These are phyloP conservation scores for Lodderomyces elongisporus DNA, from an alignment of 1,139 yeast genomes.

Conservation along the genomic window DNA sequence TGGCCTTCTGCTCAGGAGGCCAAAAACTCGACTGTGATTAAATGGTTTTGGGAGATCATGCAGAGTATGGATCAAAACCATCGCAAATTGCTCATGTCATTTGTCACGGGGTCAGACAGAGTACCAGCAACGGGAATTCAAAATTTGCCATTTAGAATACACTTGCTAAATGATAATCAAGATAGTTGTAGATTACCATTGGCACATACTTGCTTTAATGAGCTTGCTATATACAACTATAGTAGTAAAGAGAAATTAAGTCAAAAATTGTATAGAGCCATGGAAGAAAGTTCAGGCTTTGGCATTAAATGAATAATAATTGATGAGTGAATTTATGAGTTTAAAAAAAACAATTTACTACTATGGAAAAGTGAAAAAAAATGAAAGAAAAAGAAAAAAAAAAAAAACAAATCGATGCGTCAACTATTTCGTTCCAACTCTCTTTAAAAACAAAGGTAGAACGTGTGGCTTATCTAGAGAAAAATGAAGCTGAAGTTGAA, in stretches of 20 bases:
- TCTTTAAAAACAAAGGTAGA: too few species aligned
- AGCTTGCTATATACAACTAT: conserved; percentile 72
- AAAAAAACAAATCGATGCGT: too few species aligned
- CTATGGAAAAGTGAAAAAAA: too few species aligned
- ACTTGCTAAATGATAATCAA: conserved; percentile 40
- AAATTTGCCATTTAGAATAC: conserved; percentile 63
- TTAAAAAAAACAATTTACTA: too few species aligned
- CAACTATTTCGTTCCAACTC: too few species aligned
- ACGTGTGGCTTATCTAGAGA: too few species aligned
- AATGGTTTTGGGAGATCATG: conserved; percentile 87
- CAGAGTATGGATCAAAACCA: conserved; percentile 35
- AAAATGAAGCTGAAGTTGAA: too few species aligned
- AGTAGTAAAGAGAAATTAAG: conserved; percentile 45
- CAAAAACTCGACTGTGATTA: conserved; percentile 33
- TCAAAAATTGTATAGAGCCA: conserved; percentile 57
- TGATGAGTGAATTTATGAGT: too few species aligned
- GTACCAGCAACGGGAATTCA: conserved; percentile 90
- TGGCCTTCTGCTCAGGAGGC: conserved; percentile 41
- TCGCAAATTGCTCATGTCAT: conserved; percentile 63
- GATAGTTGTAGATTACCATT: conserved; percentile 60
- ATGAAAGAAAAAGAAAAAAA: too few species aligned
- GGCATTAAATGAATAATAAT: conserved; percentile 53
- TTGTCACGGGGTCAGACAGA: conserved; percentile 87
- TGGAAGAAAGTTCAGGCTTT: conserved; percentile 80
- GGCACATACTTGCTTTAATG: conserved; percentile 94